These are phyloP conservation scores for Thuidium tamariscinum DNA, from an alignment of 225 moss, liverwort and hornwort species.

Conservation along the genomic window DNA sequence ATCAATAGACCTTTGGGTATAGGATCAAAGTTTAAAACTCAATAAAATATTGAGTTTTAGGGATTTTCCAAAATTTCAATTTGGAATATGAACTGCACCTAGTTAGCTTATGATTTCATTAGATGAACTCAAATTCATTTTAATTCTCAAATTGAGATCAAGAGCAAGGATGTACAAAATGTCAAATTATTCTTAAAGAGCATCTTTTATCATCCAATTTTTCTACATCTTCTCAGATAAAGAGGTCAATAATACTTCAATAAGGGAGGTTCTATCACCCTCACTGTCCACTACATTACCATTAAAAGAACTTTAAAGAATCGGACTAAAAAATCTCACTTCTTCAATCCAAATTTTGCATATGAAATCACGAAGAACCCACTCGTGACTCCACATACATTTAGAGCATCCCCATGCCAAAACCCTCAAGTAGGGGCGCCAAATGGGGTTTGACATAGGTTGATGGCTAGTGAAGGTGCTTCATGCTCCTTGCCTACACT, in stretches of 20 bases:
- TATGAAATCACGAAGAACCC: rapidly evolving
- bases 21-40: background rate
- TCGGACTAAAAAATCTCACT: background rate
- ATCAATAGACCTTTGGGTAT: background rate
- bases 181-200: background rate
- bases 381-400: rapidly evolving
- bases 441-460: too few species aligned
- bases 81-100: background rate
- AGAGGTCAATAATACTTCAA: background rate
- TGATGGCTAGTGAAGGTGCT: too few species aligned
- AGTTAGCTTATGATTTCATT: too few species aligned
- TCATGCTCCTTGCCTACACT: too few species aligned
- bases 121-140: background rate
- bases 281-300: background rate
- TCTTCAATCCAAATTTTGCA: background rate
- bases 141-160: background rate
- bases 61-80: background rate
- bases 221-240: background rate
- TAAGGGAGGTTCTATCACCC: background rate
- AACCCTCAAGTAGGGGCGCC: too few species aligned
- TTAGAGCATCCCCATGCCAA: too few species aligned
- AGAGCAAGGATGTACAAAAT: background rate
- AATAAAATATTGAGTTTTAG: background rate
- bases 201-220: background rate
- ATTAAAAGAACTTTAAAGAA: background rate